Percentiles rank a stretch among this genome's conserved stretches.
phyloP scores from a whole-genome alignment of 495 filamentous ascomycete genomes.

The Aspergillus asperescens region DNA sequence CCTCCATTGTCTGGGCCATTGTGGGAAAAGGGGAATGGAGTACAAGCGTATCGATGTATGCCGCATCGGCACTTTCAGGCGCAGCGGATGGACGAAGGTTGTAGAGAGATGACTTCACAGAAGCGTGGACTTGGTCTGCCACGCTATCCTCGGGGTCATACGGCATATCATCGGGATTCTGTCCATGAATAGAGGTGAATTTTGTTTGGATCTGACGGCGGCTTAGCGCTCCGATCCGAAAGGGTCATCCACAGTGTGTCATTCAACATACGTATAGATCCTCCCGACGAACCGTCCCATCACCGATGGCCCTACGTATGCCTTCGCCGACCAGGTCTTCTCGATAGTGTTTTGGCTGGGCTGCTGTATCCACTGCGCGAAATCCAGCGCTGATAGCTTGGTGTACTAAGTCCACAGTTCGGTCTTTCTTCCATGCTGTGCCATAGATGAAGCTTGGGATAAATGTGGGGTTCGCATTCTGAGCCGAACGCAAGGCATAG shows the following conservation, averaged over 20 bases:
- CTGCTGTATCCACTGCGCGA: conserved; percentile 70
- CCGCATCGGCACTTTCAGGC: conserved; percentile 28
- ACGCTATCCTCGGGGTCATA: conserved; percentile 50
- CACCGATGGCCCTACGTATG: conserved; percentile 51
- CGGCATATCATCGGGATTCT: conserved; percentile 55
- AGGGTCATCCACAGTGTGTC: not conserved
- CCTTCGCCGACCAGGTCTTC: conserved; percentile 67
- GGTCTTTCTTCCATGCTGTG: conserved; percentile 82
- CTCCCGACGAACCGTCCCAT: conserved; percentile 51
- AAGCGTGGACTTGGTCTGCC: conserved; percentile 58
- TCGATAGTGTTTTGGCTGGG: conserved; percentile 73
- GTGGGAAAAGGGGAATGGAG: conserved; percentile 64
- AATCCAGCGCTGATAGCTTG: conserved; percentile 67
- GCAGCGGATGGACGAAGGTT: conserved; percentile 47
- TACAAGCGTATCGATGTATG: conserved; percentile 69
- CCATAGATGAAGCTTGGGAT: conserved; percentile 67
- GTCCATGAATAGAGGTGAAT: conserved; percentile 59
- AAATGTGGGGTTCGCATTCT: conserved; percentile 21
- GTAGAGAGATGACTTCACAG: conserved; percentile 61
- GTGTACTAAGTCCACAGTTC: conserved; percentile 61
- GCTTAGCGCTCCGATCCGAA: not conserved
- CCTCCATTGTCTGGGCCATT: conserved; percentile 53
- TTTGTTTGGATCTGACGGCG: conserved; percentile 69
- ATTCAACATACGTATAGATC: conserved; percentile 54
- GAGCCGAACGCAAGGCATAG: conserved; percentile 30